phyloP scores from a whole-genome alignment of 2,329 filamentous ascomycete species.

The Neodidymelliopsis sp. region DNA sequence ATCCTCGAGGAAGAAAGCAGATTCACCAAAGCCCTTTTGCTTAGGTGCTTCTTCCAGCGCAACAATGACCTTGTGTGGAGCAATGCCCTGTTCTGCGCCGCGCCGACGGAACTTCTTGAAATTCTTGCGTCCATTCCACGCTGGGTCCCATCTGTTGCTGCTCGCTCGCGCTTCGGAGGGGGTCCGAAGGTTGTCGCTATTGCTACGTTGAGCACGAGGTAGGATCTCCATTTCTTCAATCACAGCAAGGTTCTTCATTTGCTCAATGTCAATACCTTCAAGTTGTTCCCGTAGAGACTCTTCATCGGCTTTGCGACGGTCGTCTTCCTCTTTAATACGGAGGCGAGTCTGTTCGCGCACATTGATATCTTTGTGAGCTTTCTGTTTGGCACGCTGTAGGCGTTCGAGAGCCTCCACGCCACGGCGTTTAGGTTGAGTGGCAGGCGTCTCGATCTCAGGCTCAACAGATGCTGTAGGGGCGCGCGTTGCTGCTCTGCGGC shows the following conservation, averaged over 20 bases:
- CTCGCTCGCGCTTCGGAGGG: conserved; percentile 38
- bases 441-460: conserved; percentile 49
- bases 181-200: conserved; percentile 5
- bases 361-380: conserved; percentile 67
- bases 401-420: conserved; percentile 53
- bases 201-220: conserved; percentile 23
- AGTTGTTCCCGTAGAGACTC: conserved; percentile 64
- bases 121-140: conserved; percentile 94
- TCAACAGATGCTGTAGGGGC: conserved; percentile 39
- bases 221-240: conserved; percentile 78
- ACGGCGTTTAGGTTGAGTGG: conserved; percentile 26
- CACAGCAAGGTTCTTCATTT: conserved; percentile 76
- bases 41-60: conserved; percentile 71
- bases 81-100: conserved; percentile 48
- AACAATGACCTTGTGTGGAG: conserved; percentile 68
- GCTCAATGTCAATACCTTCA: conserved; percentile 72
- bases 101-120: conserved; percentile 84
- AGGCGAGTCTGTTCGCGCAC: conserved; percentile 60
- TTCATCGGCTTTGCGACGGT: conserved; percentile 66
- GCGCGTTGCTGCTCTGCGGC: conserved; percentile 61
- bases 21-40: conserved; percentile 75
- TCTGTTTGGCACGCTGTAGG: conserved; percentile 47
- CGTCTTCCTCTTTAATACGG: conserved; percentile 60
- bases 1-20: conserved; percentile 75
- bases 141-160: conserved; percentile 79